Conservation (phyloP, 352 stramenopile species). For the Phytopythium aichiense region DNA sequence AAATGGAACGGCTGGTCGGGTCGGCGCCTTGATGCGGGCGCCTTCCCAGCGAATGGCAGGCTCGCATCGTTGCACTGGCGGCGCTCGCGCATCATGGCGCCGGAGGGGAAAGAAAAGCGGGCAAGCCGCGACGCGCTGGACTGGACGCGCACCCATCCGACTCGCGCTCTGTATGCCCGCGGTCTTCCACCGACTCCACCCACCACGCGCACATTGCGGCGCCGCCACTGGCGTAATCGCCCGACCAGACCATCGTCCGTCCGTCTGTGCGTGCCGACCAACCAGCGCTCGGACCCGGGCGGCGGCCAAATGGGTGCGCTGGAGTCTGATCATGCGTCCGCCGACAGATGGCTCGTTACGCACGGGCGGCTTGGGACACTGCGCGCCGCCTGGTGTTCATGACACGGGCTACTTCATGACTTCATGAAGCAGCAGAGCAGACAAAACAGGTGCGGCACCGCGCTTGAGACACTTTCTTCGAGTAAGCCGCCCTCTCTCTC, state of each 20-base stretch:
- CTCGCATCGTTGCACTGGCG: not conserved
- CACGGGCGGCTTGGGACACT: too few species aligned
- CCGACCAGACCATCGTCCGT: too few species aligned
- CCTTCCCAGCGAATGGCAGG: not conserved
- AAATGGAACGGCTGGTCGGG: not conserved
- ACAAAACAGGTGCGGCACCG: conserved; percentile 3
- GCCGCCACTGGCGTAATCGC: not conserved
- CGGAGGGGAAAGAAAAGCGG: not conserved
- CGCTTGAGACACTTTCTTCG: conserved; percentile 3
- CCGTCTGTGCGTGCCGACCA: not conserved
- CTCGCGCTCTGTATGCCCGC: not conserved
- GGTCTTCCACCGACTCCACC: not conserved
- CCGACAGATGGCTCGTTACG: too few species aligned
- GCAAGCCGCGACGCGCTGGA: too few species aligned
- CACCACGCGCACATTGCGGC: not conserved
- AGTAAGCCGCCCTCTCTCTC: conserved; percentile 1
- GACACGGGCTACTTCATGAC: too few species aligned
- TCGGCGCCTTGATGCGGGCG: not conserved
- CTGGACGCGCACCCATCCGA: not conserved
- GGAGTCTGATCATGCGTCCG: too few species aligned
- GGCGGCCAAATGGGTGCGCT: too few species aligned
- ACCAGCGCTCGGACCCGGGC: not conserved
- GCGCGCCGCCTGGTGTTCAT: too few species aligned
- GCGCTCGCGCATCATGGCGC: not conserved
- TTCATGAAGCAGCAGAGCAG: not conserved